Percentiles rank a stretch among this genome's conserved stretches.
Evolutionary conservation across 805 yeast species (phyloP).

Genomic region (Ogataea paradorogensis): DNA sequence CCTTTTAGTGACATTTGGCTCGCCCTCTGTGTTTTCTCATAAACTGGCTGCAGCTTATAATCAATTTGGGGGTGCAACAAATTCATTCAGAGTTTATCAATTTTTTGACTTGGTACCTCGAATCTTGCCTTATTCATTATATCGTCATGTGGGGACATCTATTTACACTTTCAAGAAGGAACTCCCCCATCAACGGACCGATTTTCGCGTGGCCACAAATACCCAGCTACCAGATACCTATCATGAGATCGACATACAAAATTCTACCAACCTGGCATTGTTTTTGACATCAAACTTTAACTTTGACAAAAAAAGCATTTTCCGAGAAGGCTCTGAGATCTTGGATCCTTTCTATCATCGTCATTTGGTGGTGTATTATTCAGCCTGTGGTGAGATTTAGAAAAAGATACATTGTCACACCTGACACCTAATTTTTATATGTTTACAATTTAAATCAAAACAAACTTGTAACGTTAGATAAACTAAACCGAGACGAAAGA

Average conservation of each 20-base stretch:
- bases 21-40: conserved; percentile 21
- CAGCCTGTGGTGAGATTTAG: conserved; percentile 13
- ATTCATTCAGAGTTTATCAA: conserved; percentile 18
- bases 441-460: conserved; percentile 11
- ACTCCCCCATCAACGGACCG: conserved; percentile 13
- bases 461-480: conserved; percentile 5
- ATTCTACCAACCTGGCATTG: conserved; percentile 3
- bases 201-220: conserved; percentile 3
- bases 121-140: conserved; percentile 16
- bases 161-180: conserved; percentile 12
- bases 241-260: not conserved
- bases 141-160: conserved; percentile 18
- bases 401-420: not conserved
- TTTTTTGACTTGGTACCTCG: conserved; percentile 20
- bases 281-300: not conserved
- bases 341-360: conserved; percentile 15
- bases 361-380: conserved; percentile 14
- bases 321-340: conserved; percentile 4
- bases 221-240: not conserved
- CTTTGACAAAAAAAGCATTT: not conserved
- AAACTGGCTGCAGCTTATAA: conserved; percentile 13
- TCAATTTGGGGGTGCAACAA: conserved; percentile 2
- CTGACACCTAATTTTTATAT: conserved; percentile 4
- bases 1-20: conserved; percentile 14
- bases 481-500: not conserved